Evolutionary conservation across 805 yeast species (phyloP).

Genomic region (Yarrowia bubula): DNA sequence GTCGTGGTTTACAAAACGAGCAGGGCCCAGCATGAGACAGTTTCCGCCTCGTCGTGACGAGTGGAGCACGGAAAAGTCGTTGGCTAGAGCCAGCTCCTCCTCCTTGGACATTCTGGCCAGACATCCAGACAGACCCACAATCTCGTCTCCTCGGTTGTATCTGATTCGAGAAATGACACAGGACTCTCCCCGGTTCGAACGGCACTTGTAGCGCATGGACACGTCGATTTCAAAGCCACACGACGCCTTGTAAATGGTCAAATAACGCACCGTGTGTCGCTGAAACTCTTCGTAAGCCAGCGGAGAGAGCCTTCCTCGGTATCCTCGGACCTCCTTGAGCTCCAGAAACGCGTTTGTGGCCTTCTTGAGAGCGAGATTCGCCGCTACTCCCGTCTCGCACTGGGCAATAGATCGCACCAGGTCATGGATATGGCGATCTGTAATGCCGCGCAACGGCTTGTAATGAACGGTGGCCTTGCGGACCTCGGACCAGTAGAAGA

Average conservation of each 20-base stretch:
- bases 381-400: not conserved
- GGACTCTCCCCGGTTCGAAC: conserved; percentile 40
- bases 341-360: conserved; percentile 37
- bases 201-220: conserved; percentile 44
- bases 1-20: conserved; percentile 50
- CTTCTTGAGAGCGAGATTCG: conserved; percentile 21
- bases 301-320: conserved; percentile 35
- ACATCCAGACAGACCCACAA: conserved; percentile 43
- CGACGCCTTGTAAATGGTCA: conserved; percentile 40
- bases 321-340: conserved; percentile 35
- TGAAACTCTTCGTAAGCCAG: conserved; percentile 39
- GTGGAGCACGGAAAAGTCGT: conserved; percentile 47
- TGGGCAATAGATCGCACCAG: conserved; percentile 26
- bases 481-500: conserved; percentile 37
- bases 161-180: conserved; percentile 43
- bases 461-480: conserved; percentile 35
- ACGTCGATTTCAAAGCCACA: conserved; percentile 46
- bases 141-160: conserved; percentile 39
- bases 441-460: conserved; percentile 32
- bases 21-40: conserved; percentile 50
- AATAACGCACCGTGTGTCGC: conserved; percentile 42
- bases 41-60: conserved; percentile 39
- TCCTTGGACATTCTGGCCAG: conserved; percentile 41
- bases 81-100: conserved; percentile 39
- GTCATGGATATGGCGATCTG: conserved; percentile 28